These are phyloP conservation scores for Saccharomycopsis oosterbeekiorum DNA, from an alignment of 805 yeast genomes.

Conservation along the genomic window DNA sequence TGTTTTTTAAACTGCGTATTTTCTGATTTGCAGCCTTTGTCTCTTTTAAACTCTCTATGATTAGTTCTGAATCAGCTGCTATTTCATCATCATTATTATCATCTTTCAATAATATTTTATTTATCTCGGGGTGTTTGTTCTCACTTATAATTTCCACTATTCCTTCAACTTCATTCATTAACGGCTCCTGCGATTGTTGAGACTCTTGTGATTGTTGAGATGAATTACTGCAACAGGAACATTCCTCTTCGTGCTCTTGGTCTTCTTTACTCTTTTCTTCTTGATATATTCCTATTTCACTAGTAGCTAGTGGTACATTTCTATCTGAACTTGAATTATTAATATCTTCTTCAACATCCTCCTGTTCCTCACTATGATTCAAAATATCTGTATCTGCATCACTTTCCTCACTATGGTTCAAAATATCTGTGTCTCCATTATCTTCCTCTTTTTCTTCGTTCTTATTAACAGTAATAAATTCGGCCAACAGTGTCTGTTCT, in stretches of 20 bases:
- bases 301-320: too few relatives aligned
- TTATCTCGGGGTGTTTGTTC: not conserved
- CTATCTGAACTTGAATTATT: too few relatives aligned
- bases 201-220: not conserved
- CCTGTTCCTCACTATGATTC: too few relatives aligned
- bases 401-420: too few relatives aligned
- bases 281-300: too few relatives aligned
- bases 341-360: too few relatives aligned
- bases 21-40: not conserved
- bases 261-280: not conserved
- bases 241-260: not conserved
- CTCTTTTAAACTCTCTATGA: not conserved
- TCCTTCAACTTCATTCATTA: not conserved
- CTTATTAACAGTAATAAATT: not conserved
- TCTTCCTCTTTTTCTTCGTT: not conserved
- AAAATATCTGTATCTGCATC: too few relatives aligned
- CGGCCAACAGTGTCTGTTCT: not conserved
- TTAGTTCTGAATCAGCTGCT: not conserved
- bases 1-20: not conserved
- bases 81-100: not conserved
- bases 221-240: not conserved
- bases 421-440: not conserved
- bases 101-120: not conserved
- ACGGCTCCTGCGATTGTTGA: not conserved
- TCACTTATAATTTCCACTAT: not conserved